Evolutionary conservation across 2,329 filamentous ascomycete species (phyloP), one percentile per base, ranked within the genome.

Genomic region (Xylariaceae sp.): DNA sequence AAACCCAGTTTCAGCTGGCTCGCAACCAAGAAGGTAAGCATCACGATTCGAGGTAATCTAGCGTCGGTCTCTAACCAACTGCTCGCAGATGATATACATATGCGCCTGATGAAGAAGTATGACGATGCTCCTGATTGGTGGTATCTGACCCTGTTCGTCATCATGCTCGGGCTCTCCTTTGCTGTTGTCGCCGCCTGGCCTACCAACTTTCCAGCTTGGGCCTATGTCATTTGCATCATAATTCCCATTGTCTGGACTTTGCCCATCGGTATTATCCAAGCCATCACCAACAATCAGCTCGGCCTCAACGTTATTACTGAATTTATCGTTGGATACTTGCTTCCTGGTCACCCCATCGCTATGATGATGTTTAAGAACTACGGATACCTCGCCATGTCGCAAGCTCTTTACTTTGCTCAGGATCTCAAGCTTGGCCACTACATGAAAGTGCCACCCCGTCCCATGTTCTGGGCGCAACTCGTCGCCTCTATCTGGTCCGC

Each of bases 291-390:
- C 65, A 79, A 80, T 47, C 80, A 84, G 64, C 73, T 88, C 4
- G 84, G 84, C 5, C 74, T 89, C n/a, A 66, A 66, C 59, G 84
- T 90, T 16, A 70, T 89, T 53, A 87, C 85, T n/a, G 86, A 89
- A 65, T 88, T 86, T 61, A 78, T 90, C 54, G 79, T 87, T 54
- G 87, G 87, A 6, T 89, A 89, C 68, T 86, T 89, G 76, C 79
- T 87, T 45, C 86, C 86, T 0, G 87, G 87, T 22, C 78, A 78
- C 3, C 86, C 87, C 1, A 75, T 89, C 54, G 85, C 85, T 44
- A 85, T 89, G 78, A 90, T 90, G 86, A 79, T 89, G 72, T 89
- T 89, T 74, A 89, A 89, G 70, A 87, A 84, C 55, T 89, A 86
- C 61, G 83, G 84, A 46, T 88, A 87, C 65, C 80, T 88, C 50